Conservation (phyloP, 2,329 filamentous ascomycete genomes). For the Ophiocordyceps robertsii region DNA sequence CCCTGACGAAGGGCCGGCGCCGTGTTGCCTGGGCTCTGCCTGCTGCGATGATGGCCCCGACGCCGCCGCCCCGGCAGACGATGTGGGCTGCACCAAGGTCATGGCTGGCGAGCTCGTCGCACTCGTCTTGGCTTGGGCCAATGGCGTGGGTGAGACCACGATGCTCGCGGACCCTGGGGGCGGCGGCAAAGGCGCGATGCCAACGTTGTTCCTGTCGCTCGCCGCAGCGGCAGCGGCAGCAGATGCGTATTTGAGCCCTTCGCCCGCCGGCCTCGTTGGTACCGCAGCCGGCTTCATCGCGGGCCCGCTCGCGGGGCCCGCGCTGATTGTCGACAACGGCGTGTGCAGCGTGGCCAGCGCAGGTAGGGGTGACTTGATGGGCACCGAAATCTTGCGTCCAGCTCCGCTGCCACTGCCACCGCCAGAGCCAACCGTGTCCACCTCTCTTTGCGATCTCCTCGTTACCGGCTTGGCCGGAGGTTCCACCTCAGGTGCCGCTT, state of each 20-base stretch:
- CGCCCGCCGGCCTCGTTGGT: conserved; percentile 72
- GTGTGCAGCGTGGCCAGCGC: conserved; percentile 81
- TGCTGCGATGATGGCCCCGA: conserved; percentile 11
- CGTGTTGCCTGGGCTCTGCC: conserved; percentile 17
- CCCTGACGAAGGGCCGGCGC: conserved; percentile 11
- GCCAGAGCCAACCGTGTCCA: conserved; percentile 23
- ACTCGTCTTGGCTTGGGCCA: conserved; percentile 39
- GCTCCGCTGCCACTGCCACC: conserved; percentile 29
- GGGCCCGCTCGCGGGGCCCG: conserved; percentile 37
- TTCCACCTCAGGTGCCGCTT: conserved; percentile 47
- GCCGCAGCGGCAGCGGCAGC: conserved; percentile 88
- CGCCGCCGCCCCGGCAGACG: conserved; percentile 9
- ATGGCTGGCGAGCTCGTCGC: conserved; percentile 40
- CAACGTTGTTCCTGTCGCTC: conserved; percentile 74
- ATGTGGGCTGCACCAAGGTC: conserved; percentile 31
- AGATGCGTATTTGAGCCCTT: conserved; percentile 92
- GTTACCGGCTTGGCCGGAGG: conserved; percentile 24
- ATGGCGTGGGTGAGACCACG: conserved; percentile 33
- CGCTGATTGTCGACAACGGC: conserved; percentile 48
- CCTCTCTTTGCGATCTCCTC: conserved; percentile 49
- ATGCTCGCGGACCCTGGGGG: conserved; percentile 51
- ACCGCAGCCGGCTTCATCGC: conserved; percentile 87
- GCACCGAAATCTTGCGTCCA: conserved; percentile 65
- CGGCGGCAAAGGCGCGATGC: conserved; percentile 85
- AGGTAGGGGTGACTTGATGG: conserved; percentile 90